Evolutionary conservation across 1,139 yeast genomes (phyloP).

Genomic region (Candida tunisiensis): DNA sequence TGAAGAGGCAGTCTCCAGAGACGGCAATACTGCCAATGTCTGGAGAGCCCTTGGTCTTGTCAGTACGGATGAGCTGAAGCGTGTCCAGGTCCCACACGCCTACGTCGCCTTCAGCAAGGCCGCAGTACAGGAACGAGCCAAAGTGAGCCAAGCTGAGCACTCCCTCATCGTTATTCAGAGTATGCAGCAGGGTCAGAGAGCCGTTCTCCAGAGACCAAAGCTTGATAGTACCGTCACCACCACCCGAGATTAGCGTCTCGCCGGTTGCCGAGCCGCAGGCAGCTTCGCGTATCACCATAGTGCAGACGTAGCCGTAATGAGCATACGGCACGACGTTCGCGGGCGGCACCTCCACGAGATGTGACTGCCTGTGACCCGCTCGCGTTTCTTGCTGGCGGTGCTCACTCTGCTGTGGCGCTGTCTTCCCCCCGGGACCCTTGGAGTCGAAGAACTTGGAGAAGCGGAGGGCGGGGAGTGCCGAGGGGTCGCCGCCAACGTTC

Average conservation of each 20-base stretch:
- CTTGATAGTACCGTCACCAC: conserved; percentile 80
- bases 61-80: conserved; percentile 4
- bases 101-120: conserved; percentile 7
- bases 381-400: too few relatives aligned
- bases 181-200: conserved; percentile 9
- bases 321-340: conserved; percentile 62
- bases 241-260: conserved; percentile 46
- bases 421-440: conserved; percentile 60
- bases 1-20: not conserved
- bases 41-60: not conserved
- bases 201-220: conserved; percentile 38
- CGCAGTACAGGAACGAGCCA: conserved; percentile 9
- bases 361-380: conserved; percentile 2
- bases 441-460: conserved; percentile 86
- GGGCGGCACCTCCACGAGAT: conserved; percentile 49
- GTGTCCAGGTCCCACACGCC: conserved; percentile 8
- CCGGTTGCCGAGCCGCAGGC: conserved; percentile 15
- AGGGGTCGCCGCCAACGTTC: conserved; percentile 17
- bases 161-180: conserved; percentile 11
- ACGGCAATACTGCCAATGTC: not conserved
- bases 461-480: conserved; percentile 58
- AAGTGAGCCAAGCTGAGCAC: conserved; percentile 11
- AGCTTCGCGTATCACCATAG: conserved; percentile 30
- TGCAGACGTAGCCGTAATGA: conserved; percentile 79
- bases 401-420: conserved; percentile 17